phyloP scores from a whole-genome alignment of 352 stramenopile species.

The Aphanomyces stellatus region DNA sequence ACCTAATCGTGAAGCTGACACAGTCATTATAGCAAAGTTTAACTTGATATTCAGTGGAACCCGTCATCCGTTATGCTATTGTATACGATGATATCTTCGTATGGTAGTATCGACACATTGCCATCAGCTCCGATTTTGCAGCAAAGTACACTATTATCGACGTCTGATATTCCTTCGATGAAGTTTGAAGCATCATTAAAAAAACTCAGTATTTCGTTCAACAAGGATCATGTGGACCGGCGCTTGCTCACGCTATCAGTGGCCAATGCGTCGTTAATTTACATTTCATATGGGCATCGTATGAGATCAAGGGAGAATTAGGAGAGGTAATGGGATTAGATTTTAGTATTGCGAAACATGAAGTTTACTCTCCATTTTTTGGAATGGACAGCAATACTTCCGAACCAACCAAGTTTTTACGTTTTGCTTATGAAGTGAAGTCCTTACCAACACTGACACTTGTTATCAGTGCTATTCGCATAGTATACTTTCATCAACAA shows the following conservation, averaged over 20 bases:
- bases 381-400: slow-evolving; percentile 40
- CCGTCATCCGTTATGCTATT: slow-evolving; percentile 68
- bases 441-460: slow-evolving; percentile 35
- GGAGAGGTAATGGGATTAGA: slow-evolving; percentile 70
- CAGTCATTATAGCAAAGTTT: slow-evolving; percentile 47
- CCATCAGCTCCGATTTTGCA: not conserved
- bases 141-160: not conserved
- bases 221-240: slow-evolving; percentile 66
- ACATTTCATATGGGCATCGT: slow-evolving; percentile 23
- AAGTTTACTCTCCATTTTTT: slow-evolving; percentile 53
- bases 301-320: slow-evolving; percentile 32
- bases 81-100: slow-evolving; percentile 58
- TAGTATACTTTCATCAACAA: slow-evolving; percentile 84
- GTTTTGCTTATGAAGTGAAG: not conserved
- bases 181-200: slow-evolving; percentile 49
- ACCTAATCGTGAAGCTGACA: slow-evolving; percentile 22
- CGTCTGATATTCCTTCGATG: not conserved
- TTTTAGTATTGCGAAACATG: slow-evolving; percentile 59
- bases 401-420: not conserved
- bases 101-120: slow-evolving; percentile 18
- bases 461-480: slow-evolving; percentile 50
- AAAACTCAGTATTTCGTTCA: slow-evolving; percentile 71
- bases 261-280: slow-evolving; percentile 44
- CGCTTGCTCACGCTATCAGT: slow-evolving; percentile 55
- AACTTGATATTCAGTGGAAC: slow-evolving; percentile 81